A percentile compares a stretch with the other conserved stretches of the same genome.
Evolutionary conservation across 352 stramenopile genomes (phyloP).

Genomic region (Phytophthora melonis): DNA sequence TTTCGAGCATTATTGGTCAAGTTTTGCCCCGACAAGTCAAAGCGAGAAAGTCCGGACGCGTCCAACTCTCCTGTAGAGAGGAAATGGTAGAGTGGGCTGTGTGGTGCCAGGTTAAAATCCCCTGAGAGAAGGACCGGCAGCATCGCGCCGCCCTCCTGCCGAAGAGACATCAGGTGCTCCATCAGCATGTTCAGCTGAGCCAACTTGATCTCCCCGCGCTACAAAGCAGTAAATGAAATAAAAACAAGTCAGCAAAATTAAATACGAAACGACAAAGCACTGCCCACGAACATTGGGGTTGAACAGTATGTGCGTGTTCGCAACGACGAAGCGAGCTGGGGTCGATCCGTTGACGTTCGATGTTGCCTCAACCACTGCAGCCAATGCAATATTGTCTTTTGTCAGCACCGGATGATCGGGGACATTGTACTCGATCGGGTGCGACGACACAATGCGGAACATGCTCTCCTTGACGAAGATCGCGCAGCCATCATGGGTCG

Average conservation of each 20-base stretch:
- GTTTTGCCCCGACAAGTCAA: conserved; percentile 61
- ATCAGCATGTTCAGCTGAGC: conserved; percentile 66
- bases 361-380: conserved; percentile 52
- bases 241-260: conserved; percentile 5
- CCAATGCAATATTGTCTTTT: conserved; percentile 68
- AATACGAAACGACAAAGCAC: background rate
- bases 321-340: conserved; percentile 54
- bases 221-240: background rate
- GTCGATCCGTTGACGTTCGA: conserved; percentile 3
- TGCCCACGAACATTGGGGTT: conserved; percentile 60
- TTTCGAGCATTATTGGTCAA: conserved; percentile 31
- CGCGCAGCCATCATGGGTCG: conserved; percentile 70
- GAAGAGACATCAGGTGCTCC: conserved; percentile 40
- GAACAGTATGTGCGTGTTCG: conserved; percentile 80
- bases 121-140: conserved; percentile 65
- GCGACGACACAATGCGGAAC: conserved; percentile 55
- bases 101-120: conserved; percentile 75
- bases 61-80: conserved; percentile 57
- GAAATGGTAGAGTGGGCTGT: conserved; percentile 74
- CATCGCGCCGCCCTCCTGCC: conserved; percentile 16
- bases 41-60: conserved; percentile 53
- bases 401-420: conserved; percentile 56
- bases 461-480: conserved; percentile 64
- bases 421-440: conserved; percentile 59
- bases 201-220: conserved; percentile 78